phyloP scores from a whole-genome alignment of 495 filamentous ascomycete genomes.

The Penicillium coffeae region DNA sequence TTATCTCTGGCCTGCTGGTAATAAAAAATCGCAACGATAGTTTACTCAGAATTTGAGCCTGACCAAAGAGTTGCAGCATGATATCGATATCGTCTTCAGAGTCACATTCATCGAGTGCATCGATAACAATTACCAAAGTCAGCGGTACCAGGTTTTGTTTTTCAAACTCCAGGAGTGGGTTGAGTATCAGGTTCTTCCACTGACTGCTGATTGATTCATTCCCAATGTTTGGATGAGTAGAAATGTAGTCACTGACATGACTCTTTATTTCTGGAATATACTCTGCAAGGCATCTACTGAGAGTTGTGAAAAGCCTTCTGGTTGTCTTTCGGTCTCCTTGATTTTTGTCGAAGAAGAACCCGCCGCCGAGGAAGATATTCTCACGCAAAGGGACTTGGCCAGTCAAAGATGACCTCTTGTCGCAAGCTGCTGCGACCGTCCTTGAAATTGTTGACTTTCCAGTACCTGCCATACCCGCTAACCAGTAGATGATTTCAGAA shows the following conservation, averaged over 20 bases:
- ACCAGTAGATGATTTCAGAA: background rate
- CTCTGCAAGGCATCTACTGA: background rate
- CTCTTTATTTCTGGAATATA: background rate
- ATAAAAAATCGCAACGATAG: background rate
- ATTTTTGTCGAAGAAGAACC: constrained; percentile 1
- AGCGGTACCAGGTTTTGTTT: background rate
- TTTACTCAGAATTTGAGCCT: background rate
- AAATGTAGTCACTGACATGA: background rate
- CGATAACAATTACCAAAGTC: background rate
- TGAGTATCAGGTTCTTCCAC: background rate
- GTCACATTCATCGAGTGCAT: constrained; percentile 2
- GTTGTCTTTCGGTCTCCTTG: background rate
- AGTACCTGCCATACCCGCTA: background rate
- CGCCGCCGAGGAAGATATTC: background rate
- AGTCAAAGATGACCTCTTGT: background rate
- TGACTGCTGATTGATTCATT: background rate
- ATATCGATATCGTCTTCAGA: background rate
- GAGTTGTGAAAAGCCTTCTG: background rate
- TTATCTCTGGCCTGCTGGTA: constrained; percentile 1
- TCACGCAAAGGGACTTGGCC: background rate
- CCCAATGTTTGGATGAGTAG: background rate
- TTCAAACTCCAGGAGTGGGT: background rate
- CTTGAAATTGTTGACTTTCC: constrained; percentile 2
- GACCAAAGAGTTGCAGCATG: background rate
- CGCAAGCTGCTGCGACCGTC: background rate